Conservation (phyloP, 306 rosid genomes). For the Purshia tridentata region DNA sequence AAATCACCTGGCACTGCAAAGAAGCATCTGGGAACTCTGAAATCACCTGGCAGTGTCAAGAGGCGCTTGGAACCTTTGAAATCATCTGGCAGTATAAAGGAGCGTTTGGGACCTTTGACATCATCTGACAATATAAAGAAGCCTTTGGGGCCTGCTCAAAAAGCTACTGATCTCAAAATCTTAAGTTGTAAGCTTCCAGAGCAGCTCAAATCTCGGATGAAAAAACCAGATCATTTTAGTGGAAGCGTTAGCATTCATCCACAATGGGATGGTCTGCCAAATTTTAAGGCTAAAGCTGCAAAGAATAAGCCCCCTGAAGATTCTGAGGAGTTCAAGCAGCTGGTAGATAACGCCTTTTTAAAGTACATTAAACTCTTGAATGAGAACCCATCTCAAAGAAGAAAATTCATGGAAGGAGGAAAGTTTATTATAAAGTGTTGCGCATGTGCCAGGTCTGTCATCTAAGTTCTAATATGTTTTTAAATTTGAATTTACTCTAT, state of each 20-base stretch:
- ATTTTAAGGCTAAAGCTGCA: slow-evolving; percentile 15
- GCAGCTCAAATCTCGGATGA: slow-evolving; percentile 3
- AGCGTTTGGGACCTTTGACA: slow-evolving; percentile 15
- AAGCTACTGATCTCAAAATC: slow-evolving; percentile 13
- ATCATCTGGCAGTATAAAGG: slow-evolving; percentile 10
- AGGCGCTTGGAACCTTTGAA: background rate
- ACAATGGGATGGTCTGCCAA: slow-evolving; percentile 10
- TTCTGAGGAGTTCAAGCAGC: slow-evolving; percentile 36
- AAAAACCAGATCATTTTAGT: background rate
- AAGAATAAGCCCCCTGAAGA: slow-evolving; percentile 33
- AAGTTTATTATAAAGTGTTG: slow-evolving; percentile 31
- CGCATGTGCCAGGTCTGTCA: slow-evolving; percentile 47
- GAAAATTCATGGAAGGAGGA: slow-evolving; percentile 25
- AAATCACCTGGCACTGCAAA: slow-evolving; percentile 7
- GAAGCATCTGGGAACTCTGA: slow-evolving; percentile 22
- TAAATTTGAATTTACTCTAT: background rate
- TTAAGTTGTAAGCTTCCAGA: background rate
- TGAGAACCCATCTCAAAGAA: slow-evolving; percentile 27
- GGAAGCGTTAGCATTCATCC: slow-evolving; percentile 17
- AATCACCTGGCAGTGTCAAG: background rate
- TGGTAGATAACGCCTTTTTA: slow-evolving; percentile 30
- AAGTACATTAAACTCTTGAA: slow-evolving; percentile 38
- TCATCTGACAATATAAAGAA: slow-evolving; percentile 6
- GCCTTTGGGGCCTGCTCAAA: slow-evolving; percentile 17
- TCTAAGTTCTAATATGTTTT: slow-evolving; percentile 8